Base-by-base conservation (phyloP, 805 yeast genomes). In the Torulaspora microellipsoides region DNA sequence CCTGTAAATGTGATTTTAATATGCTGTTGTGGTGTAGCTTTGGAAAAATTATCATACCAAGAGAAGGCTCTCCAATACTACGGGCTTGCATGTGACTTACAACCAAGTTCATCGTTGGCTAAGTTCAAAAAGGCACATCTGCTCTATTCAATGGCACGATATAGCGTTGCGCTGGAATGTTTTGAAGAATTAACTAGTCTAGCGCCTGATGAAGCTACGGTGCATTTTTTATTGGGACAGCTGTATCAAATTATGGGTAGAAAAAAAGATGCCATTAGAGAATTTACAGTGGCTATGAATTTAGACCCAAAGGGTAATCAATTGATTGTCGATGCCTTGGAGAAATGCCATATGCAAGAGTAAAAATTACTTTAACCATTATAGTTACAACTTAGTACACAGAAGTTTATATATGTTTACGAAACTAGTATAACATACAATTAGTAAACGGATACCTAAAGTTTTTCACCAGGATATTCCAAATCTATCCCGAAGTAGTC, bases 121-220 rank as follows among this genome's bases (percentile, higher is more conserved):
- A 70, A 88, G 28, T 93, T 86, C 70, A 88, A 89, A 57, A 85
- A 84, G 64, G 96, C 96, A 0, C 93, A 91, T 55, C 68, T 85
- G 14, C 68, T 89, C 38, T 81, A 85, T 50, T 68, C 83, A 3
- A 71, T 86, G 75, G 84, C 82, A 47, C 76, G 79, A 47, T 88
- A 79, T 59, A 77, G 77, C 20, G 79, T 75, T 40, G 95, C 98
- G 0, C 67, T 89, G 45, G 73, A 72, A 31, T 85, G 81, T 59
- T 85, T 93, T 59, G 89, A 85, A 56, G 71, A 73, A 36, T 73
- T 93, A 42, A 78, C 77, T 50, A 76, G 78, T 23, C 66, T 87
- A 42, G 96, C 95, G 0, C 97, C 99, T 0, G 95, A 91, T 62
- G 98, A 91, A 61, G 95, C 96, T 0, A 81, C 87, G 41, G 95